A percentile compares a stretch with the other conserved stretches of the same genome.
Evolutionary conservation across 73 alveolate species (phyloP).

Genomic region (Effrenium voratum): DNA sequence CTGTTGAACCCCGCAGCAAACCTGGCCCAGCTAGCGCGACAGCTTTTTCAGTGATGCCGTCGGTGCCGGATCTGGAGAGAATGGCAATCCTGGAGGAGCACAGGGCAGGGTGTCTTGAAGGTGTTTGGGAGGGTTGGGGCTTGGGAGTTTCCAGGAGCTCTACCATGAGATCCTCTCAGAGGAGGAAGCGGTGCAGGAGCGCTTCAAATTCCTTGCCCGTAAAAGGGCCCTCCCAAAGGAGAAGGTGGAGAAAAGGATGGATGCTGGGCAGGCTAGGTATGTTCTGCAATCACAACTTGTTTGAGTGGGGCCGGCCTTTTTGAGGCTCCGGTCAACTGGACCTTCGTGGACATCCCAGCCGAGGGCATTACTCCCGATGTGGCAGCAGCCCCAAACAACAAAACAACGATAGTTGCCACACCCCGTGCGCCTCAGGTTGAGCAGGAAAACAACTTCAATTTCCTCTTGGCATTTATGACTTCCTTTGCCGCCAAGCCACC

Average conservation of each 20-base stretch:
- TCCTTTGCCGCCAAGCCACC: not conserved
- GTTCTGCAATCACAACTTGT: not conserved
- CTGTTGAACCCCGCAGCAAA: too few species aligned
- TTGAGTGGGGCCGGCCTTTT: not conserved
- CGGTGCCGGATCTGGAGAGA: too few species aligned
- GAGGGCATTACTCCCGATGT: not conserved
- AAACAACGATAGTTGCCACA: not conserved
- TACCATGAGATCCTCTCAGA: too few species aligned
- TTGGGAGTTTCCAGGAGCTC: too few species aligned
- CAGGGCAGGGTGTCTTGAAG: too few species aligned
- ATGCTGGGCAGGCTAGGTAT: not conserved
- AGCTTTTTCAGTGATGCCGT: too few species aligned
- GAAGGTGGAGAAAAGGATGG: slow-evolving; percentile 4
- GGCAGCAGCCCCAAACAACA: not conserved
- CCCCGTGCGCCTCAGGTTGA: not conserved
- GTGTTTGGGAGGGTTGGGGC: too few species aligned
- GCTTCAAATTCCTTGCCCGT: too few species aligned
- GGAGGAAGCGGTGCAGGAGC: too few species aligned
- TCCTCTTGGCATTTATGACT: slow-evolving; percentile 13
- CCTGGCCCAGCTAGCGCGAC: too few species aligned
- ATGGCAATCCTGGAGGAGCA: too few species aligned
- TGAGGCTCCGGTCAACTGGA: not conserved
- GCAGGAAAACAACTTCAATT: not conserved
- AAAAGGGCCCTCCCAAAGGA: not conserved
- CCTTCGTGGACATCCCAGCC: slow-evolving; percentile 4